Base-by-base conservation (phyloP, 805 yeast species). In the Saturnispora sekii region DNA sequence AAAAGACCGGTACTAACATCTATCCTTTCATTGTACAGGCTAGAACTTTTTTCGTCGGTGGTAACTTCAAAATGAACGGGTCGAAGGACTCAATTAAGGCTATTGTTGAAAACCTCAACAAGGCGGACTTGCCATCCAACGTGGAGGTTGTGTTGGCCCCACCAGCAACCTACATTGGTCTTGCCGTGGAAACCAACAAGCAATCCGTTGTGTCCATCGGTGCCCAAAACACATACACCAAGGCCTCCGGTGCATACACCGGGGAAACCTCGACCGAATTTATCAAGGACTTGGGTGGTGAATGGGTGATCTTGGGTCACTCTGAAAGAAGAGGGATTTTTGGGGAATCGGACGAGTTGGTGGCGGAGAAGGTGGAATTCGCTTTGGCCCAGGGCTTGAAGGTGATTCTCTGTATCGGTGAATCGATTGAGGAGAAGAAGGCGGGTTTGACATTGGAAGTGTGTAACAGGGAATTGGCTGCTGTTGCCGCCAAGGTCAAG, bases 61-160 rank as follows among this genome's bases (percentile, higher is more conserved):
- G 98, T 63, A 93, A 93, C 88, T 90, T 93, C 79, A 93, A 93
- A 72, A 82, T 93, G 86, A 93, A 93, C 78, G 98, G 98, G 65
- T 72, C 95, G 64, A 81, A 81, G 70, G 77, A 76, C 59, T 83
- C 93, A 58, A 84, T 93, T 68, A 77, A 79, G 66, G 70, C 77
- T 57, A 89, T 93, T 63, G 82, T 90, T 52, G 89, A 79, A 53
- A 73, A 79, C 71, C 77, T 93, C 64, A 90, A 90, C 77, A 64
- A 69, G 44, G 83, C 94, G 54, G 72, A 77, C 42, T 72, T 93
- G 56, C 84, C 94, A 53, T 60, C 75, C 43, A 72, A 81, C 61
- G 90, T 84, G 48, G 93, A 90, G 72, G 96, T 93, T 56, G 98
- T 90, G 52, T 77, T 93, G 67, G 80, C 95, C 58, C 97, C 97